Evolutionary conservation across 164 flowering plant species (phyloP).

Genomic region (Houttuynia cordata): DNA sequence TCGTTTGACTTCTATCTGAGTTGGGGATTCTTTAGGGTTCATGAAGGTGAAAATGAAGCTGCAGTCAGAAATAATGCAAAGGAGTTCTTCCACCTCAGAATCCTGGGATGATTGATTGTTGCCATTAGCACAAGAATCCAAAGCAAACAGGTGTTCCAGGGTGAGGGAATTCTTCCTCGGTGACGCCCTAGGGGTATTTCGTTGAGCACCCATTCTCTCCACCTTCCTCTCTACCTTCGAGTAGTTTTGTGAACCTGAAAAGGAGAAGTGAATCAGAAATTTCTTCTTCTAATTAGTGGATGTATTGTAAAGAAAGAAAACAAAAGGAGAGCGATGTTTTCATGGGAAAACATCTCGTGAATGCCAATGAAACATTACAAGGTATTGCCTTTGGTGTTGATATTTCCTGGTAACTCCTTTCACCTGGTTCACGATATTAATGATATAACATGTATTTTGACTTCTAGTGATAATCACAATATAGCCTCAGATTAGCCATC

Average conservation of each 20-base stretch:
- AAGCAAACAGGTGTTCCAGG: slow-evolving; percentile 37
- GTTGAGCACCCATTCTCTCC: slow-evolving; percentile 24
- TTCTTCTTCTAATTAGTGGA: background rate
- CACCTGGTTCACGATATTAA: too few relatives aligned
- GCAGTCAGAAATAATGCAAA: slow-evolving; percentile 40
- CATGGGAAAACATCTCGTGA: slow-evolving; percentile 10
- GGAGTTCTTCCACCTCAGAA: slow-evolving; percentile 33
- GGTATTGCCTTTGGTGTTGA: slow-evolving; percentile 3
- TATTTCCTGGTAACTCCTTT: too few relatives aligned
- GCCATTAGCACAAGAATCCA: slow-evolving; percentile 24
- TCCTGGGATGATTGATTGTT: slow-evolving; percentile 4
- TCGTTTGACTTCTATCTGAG: slow-evolving; percentile 40
- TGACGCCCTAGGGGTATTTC: slow-evolving; percentile 20
- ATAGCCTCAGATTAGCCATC: too few relatives aligned
- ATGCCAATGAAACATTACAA: slow-evolving; percentile 9
- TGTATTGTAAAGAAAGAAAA: background rate
- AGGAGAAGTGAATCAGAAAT: slow-evolving; percentile 1
- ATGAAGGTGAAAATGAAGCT: slow-evolving; percentile 29
- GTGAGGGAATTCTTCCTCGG: slow-evolving; percentile 29
- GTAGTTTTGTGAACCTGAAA: background rate
- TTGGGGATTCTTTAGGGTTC: slow-evolving; percentile 35
- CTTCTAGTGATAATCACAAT: too few relatives aligned
- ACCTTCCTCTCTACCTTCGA: background rate
- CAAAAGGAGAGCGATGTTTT: slow-evolving; percentile 17
- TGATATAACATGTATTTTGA: too few relatives aligned